These are phyloP conservation scores for Solanum sejunctum DNA, from an alignment of 257 asterid species.

Conservation along the genomic window DNA sequence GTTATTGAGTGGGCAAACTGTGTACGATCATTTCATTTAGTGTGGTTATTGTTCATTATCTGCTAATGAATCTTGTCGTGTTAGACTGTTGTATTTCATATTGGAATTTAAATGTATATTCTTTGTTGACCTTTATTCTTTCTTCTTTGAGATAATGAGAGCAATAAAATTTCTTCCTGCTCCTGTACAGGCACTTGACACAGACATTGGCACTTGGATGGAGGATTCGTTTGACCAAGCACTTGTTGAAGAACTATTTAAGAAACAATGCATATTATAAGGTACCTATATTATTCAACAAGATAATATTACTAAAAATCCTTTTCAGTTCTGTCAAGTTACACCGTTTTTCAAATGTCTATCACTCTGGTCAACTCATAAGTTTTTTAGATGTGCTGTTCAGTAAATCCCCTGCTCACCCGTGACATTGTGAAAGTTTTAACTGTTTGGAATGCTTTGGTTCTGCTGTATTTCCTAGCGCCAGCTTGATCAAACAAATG, in stretches of 20 bases:
- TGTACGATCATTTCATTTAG: neutral
- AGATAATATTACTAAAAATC: neutral
- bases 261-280: slow-evolving; percentile 87
- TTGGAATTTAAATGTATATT: neutral
- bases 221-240: slow-evolving; percentile 94
- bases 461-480: neutral
- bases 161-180: neutral
- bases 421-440: neutral
- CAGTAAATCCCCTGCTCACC: neutral
- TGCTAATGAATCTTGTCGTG: neutral
- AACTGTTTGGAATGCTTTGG: neutral
- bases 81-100: neutral
- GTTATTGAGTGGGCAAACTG: neutral
- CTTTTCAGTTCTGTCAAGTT: neutral
- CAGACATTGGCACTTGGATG: slow-evolving; percentile 93
- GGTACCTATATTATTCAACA: slow-evolving; percentile 26
- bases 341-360: neutral
- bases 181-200: slow-evolving; percentile 61
- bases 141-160: neutral
- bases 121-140: neutral
- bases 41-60: neutral
- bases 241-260: slow-evolving; percentile 67
- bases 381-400: neutral
- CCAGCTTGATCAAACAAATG: neutral
- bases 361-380: neutral